phyloP scores from a whole-genome alignment of 1,284 basidiomycete species.

The Microbotryum saponariae region DNA sequence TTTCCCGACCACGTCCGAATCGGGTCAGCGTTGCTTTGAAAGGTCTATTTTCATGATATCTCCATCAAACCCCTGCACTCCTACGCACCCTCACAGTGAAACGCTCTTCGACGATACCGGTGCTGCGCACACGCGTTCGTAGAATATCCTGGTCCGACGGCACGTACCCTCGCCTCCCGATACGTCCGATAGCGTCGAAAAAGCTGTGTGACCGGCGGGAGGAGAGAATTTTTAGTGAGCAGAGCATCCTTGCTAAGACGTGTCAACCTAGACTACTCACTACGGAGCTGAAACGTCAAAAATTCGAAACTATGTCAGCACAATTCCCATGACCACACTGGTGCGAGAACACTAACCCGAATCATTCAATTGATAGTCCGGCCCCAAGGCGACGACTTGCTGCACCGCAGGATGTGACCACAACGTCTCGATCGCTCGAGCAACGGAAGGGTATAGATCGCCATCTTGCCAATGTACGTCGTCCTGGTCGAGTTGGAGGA shows the following conservation, averaged over 20 bases:
- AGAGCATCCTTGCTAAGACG: no score
- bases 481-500: conserved; percentile 38
- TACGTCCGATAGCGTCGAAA: conserved; percentile 40
- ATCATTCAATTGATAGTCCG: conserved; percentile 42
- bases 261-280: background rate
- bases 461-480: conserved; percentile 10
- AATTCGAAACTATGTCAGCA: no score
- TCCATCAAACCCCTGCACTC: no score
- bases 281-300: conserved; percentile 3
- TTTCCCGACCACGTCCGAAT: background rate
- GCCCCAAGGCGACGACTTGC: conserved; percentile 35
- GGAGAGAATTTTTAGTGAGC: no score
- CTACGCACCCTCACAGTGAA: background rate
- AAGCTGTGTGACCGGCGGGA: conserved; percentile 32
- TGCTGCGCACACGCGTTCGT: conserved; percentile 38
- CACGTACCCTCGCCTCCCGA: conserved; percentile 37
- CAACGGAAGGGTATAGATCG: conserved; percentile 10
- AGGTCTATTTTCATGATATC: no score
- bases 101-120: conserved; percentile 24
- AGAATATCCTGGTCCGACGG: conserved; percentile 42
- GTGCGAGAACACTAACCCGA: conserved; percentile 1
- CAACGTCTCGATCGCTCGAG: conserved; percentile 36
- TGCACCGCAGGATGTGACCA: conserved; percentile 37
- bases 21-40: no score
- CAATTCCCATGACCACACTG: no score